These are phyloP conservation scores for Shiraia sp. DNA, from an alignment of 2,329 filamentous ascomycete species.

Conservation along the genomic window DNA sequence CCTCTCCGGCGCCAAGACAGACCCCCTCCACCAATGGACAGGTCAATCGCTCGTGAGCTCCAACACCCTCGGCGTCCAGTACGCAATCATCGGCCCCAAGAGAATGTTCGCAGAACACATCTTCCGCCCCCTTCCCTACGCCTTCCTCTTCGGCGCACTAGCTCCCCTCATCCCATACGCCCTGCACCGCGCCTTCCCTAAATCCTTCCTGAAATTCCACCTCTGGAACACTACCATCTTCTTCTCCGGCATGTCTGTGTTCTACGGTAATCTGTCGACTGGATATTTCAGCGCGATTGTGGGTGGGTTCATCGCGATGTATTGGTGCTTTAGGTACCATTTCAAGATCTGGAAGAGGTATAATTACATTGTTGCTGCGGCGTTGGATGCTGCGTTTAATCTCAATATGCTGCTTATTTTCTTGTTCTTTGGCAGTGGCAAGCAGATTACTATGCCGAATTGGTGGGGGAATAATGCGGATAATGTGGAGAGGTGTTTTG, in stretches of 20 bases:
- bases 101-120: conserved; percentile 55
- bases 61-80: conserved; percentile 62
- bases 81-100: conserved; percentile 60
- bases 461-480: conserved; percentile 66
- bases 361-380: conserved; percentile 64
- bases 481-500: conserved; percentile 64
- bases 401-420: conserved; percentile 66
- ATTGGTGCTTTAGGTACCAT: conserved; percentile 59
- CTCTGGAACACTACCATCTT: conserved; percentile 66
- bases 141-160: conserved; percentile 56
- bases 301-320: conserved; percentile 65
- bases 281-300: conserved; percentile 61
- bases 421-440: conserved; percentile 61
- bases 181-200: conserved; percentile 59
- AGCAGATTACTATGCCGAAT: conserved; percentile 62
- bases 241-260: conserved; percentile 58
- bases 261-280: conserved; percentile 66
- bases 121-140: conserved; percentile 56
- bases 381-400: conserved; percentile 66
- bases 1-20: conserved; percentile 54
- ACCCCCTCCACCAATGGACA: conserved; percentile 65
- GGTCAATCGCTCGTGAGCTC: conserved; percentile 57
- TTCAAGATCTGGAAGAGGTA: conserved; percentile 64
- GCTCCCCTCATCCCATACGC: conserved; percentile 54
- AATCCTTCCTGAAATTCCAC: conserved; percentile 57